Evolutionary conservation across 192 early-diverging fungal species (phyloP), one percentile per base, ranked within the genome.

Genomic region (Mortierella hygrophila): DNA sequence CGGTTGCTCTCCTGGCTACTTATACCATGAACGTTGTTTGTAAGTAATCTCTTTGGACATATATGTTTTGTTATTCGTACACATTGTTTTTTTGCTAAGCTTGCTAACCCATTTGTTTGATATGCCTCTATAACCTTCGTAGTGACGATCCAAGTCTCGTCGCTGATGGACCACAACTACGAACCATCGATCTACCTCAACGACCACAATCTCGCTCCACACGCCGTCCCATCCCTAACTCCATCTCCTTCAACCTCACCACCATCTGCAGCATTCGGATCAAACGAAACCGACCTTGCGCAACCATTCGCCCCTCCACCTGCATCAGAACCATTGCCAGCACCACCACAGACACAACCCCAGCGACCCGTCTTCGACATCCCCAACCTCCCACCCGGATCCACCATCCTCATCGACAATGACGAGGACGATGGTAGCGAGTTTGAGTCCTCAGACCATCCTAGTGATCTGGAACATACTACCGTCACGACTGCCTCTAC

Each of bases 101-200:
- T 11, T 18, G 26, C 10, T 68, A 23, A 72, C 35, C 40, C 21
- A 70, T 70, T 29, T 52, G 4, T 41, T 23, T 32, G 8, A 18
- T 32, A 0, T 35, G 35, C 35, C 57, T 15, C 13, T 2, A 40
- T 40, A 40, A 46, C 46, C 15, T 46, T 57, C 65, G 5, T 70
- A 86, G 83, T 86, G 71, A 86, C 83, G 20, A 72, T 86, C 16
- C 69, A 74, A 80, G 47, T 75, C 9, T 74, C 79, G 13, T 76
- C 63, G 35, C 49, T 47, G 1, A 79, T 86, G 70, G 75, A 73
- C 29, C 35, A 35, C 4, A 16, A 69, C 21, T 86, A 74, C 37
- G 8, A 47, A 13, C 79, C 79, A 11, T n/a, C 70, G 3, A 46
- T 68, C 0, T 80, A 74, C 46, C 74, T 77, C 47, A 65, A 60